Evolutionary conservation across 306 rosid species (phyloP).

Genomic region (Castanea sativa): DNA sequence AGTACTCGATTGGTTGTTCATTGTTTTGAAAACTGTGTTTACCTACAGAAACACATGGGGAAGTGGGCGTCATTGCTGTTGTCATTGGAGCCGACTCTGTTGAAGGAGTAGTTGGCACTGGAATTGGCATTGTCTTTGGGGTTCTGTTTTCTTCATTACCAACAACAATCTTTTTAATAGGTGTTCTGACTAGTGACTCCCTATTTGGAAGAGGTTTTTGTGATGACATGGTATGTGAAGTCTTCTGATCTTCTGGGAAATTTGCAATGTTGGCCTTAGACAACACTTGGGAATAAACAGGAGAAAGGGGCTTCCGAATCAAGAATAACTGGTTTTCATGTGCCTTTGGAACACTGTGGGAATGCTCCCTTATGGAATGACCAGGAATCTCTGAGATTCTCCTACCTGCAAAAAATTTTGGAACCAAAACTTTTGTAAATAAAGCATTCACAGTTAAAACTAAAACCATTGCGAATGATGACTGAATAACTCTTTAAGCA

Average conservation of each 20-base stretch:
- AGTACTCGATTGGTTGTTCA: slow-evolving; percentile 38
- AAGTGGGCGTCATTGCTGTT: slow-evolving; percentile 49
- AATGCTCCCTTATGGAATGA: slow-evolving; percentile 28
- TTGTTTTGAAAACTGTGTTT: slow-evolving; percentile 9
- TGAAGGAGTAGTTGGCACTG: slow-evolving; percentile 53
- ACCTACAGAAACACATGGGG: slow-evolving; percentile 22
- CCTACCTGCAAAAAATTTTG: slow-evolving; percentile 33
- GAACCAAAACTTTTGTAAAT: neutral
- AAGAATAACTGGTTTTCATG: slow-evolving; percentile 29
- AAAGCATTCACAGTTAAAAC: neutral
- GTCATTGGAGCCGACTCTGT: slow-evolving; percentile 40
- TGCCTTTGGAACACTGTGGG: slow-evolving; percentile 22
- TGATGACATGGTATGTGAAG: neutral
- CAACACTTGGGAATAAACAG: slow-evolving; percentile 37
- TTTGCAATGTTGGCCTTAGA: slow-evolving; percentile 39
- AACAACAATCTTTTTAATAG: slow-evolving; percentile 29
- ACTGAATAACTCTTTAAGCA: too few relatives aligned
- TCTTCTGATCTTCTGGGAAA: slow-evolving; percentile 28
- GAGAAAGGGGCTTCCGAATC: slow-evolving; percentile 58
- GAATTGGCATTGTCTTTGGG: slow-evolving; percentile 42
- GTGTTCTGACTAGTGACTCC: slow-evolving; percentile 34
- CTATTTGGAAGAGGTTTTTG: slow-evolving; percentile 1
- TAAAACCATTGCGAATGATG: too few relatives aligned
- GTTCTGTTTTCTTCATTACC: slow-evolving; percentile 43
- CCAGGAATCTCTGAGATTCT: slow-evolving; percentile 26